Percentiles rank a stretch among this genome's conserved stretches.
These are phyloP conservation scores for Pseudonectria buxi DNA, from an alignment of 2,329 filamentous ascomycete genomes.

Conservation along the genomic window DNA sequence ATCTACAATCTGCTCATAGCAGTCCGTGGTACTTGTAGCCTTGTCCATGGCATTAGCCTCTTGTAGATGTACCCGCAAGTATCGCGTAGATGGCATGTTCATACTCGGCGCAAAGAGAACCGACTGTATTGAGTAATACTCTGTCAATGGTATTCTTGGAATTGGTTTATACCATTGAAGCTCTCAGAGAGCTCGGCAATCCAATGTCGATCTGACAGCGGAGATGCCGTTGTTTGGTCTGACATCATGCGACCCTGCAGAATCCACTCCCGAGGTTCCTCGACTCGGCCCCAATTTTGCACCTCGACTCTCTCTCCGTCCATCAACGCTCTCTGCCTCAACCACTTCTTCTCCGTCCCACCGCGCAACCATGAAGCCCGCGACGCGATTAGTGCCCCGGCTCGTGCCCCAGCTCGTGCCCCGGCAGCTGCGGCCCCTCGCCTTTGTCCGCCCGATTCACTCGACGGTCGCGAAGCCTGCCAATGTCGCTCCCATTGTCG, in stretches of 20 bases:
- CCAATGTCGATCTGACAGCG: too few species aligned
- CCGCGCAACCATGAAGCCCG: slow-evolving; percentile 33
- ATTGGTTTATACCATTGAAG: too few species aligned
- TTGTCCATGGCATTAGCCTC: too few species aligned
- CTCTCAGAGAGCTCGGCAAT: too few species aligned
- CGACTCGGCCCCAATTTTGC: slow-evolving; percentile 5
- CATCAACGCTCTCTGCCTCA: slow-evolving; percentile 6
- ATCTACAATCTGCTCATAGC: too few species aligned
- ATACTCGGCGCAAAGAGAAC: too few species aligned
- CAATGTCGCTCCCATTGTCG: slow-evolving; percentile 45
- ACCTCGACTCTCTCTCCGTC: not conserved
- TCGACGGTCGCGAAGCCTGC: slow-evolving; percentile 31
- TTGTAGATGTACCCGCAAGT: too few species aligned
- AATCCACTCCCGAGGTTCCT: not conserved
- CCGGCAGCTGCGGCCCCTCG: slow-evolving; percentile 2
- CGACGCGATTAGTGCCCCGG: slow-evolving; percentile 33
- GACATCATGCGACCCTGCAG: slow-evolving; percentile 6
- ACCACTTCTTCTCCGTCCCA: not conserved
- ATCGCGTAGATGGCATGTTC: too few species aligned
- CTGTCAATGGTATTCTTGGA: too few species aligned
- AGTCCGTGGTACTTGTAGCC: too few species aligned
- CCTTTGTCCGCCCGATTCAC: slow-evolving; percentile 25
- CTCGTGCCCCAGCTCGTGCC: slow-evolving; percentile 22
- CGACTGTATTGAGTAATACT: too few species aligned
- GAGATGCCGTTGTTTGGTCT: slow-evolving; percentile 3